Base-by-base conservation (phyloP, 352 stramenopile genomes). In the Phytophthora pini region DNA sequence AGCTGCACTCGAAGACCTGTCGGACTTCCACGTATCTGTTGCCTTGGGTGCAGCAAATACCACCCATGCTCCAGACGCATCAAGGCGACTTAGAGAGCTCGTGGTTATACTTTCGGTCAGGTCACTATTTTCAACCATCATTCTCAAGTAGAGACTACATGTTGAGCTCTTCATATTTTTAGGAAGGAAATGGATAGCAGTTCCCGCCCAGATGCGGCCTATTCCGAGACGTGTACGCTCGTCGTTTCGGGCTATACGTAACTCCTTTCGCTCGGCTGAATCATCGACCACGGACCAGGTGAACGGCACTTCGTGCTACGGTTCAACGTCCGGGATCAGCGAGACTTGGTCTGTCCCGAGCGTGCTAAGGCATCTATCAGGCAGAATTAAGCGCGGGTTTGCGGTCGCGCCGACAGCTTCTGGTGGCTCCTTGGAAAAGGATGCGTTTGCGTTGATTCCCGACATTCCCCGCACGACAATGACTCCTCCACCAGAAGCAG, bases 1-100 rank as follows among this genome's bases (percentile, higher is more conserved):
- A 86, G 24, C 79, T 88, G 6, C 61, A 65, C 15, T 90, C 79
- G 46, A 87, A 92, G 11, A 92, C 59, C 20, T 61, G 61, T 12
- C 64, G 56, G 57, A 90, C 64, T 58, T 88, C 77, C 24, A 70
- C 57, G 20, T 45, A 54, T 62, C 56, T 56, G 43, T 70, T 74
- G 22, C 59, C 58, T 46, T 80, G 72, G 15, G 66, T 81, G 41
- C 80, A 66, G 44, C 84, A 85, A 53, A 84, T 68, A 17, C 65
- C 66, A 44, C 82, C 80, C 82, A 91, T 90, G 38, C 57, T 83
- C 8, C 32, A 50, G 36, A 43, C 15, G 53, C 57, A 68, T 59
- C 44, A 61, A 72, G 41, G 2, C 32, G 34, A 34, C 26, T 0
- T 39, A n/a, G 29, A 48, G 36, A 26, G 22, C 56, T 40, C 24